Base-by-base conservation (phyloP, 805 yeast genomes). In the Cyberlindnera euphorbiae region DNA sequence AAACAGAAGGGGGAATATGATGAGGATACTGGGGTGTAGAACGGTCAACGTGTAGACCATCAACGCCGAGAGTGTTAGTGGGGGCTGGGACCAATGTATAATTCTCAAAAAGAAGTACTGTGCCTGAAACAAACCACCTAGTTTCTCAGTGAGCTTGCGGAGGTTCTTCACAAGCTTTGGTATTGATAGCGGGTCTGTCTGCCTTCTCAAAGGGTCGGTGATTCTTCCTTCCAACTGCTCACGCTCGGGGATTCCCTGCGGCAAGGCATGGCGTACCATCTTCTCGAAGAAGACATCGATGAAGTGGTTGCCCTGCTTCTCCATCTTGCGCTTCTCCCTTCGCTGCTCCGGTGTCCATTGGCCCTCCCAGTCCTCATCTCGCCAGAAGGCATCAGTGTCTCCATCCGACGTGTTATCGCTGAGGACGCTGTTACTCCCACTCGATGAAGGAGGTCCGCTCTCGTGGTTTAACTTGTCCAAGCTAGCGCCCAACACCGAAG, bases 51-150 rank as follows among this genome's bases (percentile, higher is more conserved):
- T 79, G 45, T 82, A 79, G 1, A 77, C 43, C 5, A 80, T 62
- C 36, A 86, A 58, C 16, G 65, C 54, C 1, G 81, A 64, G 5
- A 88, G 45, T 0, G 96, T 88, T 42, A 76, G 71, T 0, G 83
- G 66, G 0, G 94, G 89, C 18, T 69, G 66, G 41, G 77, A 74
- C 97, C 97, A 89, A 5, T 84, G 73, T 17, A 85, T 40, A 1
- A 83, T 53, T 33, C 76, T 73, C 6, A 79, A 64, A 1, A 80
- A 28, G 2, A 77, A 75, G 46, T 79, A 80, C 48, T 83, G 90
- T 2, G 78, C 38, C 28, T 63, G 69, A 47, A 83, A 80, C 8
- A 82, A 50, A 0, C 64, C 60, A 19, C 79, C 75, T 66, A 79
- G 66, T 36, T 75, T 71, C 10, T 59, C 50, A 34, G 81, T 76